Evolutionary conservation across 805 yeast species (phyloP).

Genomic region (Isabelozyma gotoi): DNA sequence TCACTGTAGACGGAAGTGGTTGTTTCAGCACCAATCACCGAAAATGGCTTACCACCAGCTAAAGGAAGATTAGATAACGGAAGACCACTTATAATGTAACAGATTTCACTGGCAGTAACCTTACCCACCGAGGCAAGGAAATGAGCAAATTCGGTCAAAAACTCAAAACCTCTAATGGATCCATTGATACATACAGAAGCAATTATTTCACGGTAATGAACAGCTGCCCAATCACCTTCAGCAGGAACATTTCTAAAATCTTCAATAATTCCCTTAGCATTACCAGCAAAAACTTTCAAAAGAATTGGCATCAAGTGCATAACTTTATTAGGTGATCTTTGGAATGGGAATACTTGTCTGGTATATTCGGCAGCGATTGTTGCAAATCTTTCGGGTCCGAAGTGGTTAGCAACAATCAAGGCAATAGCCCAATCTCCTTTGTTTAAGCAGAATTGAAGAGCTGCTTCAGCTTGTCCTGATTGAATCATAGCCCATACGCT

Average conservation of each 20-base stretch:
- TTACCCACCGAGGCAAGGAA: slow-evolving; percentile 35
- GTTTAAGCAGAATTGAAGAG: slow-evolving; percentile 60
- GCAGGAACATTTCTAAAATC: slow-evolving; percentile 43
- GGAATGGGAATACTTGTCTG: slow-evolving; percentile 43
- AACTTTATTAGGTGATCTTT: slow-evolving; percentile 38
- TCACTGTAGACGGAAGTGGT: slow-evolving; percentile 55
- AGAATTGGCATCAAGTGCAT: slow-evolving; percentile 52
- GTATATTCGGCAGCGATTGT: slow-evolving; percentile 58
- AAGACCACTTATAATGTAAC: slow-evolving; percentile 47
- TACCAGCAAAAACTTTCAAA: slow-evolving; percentile 66
- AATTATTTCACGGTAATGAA: slow-evolving; percentile 52
- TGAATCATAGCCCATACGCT: slow-evolving; percentile 42
- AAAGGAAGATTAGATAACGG: slow-evolving; percentile 34
- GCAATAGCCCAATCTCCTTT: slow-evolving; percentile 79
- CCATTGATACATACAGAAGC: slow-evolving; percentile 37
- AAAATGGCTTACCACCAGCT: slow-evolving; percentile 33
- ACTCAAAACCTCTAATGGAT: slow-evolving; percentile 27
- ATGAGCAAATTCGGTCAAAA: slow-evolving; percentile 51
- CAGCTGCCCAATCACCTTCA: slow-evolving; percentile 49
- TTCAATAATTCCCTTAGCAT: slow-evolving; percentile 50
- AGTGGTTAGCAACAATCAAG: slow-evolving; percentile 62
- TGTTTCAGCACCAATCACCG: slow-evolving; percentile 37
- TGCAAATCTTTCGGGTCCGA: slow-evolving; percentile 62
- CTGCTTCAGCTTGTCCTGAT: slow-evolving; percentile 65
- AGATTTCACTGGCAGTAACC: slow-evolving; percentile 39